Conservation (phyloP, 2,329 filamentous ascomycete species). For the Magnaporthiopsis rhizophila region DNA sequence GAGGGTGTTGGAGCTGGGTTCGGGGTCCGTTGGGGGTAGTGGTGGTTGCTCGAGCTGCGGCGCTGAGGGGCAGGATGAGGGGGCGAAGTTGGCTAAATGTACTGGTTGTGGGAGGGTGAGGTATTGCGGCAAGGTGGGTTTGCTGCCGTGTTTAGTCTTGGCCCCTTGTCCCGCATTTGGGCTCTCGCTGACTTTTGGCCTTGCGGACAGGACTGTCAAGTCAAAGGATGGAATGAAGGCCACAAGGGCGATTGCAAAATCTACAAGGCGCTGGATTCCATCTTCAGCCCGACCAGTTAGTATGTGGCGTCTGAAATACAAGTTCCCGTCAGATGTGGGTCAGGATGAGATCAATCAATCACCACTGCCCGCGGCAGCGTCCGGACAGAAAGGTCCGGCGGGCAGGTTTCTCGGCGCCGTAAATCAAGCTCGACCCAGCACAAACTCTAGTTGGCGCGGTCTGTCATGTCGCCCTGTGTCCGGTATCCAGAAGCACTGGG, state of each 20-base stretch:
- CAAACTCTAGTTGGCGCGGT: background rate
- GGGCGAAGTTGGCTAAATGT: conserved; percentile 26
- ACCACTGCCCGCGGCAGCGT: too few relatives aligned
- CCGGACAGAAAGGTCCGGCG: background rate
- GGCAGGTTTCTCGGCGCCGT: background rate
- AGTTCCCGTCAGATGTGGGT: background rate
- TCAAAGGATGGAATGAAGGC: conserved; percentile 31
- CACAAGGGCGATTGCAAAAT: conserved; percentile 38
- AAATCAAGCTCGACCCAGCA: background rate
- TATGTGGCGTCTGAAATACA: too few relatives aligned
- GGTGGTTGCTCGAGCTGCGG: conserved; percentile 21
- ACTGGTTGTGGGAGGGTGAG: conserved; percentile 33
- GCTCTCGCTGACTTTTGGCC: background rate
- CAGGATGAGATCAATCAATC: background rate
- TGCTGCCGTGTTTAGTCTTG: background rate
- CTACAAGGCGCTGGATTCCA: conserved; percentile 28
- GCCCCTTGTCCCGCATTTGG: background rate
- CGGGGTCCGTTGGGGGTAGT: conserved; percentile 1
- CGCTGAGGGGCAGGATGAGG: conserved; percentile 17
- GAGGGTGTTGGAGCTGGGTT: conserved; percentile 16
- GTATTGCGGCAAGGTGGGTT: conserved; percentile 38
- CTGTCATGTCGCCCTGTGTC: background rate
- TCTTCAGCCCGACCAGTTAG: conserved; percentile 19
- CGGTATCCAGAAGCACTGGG: too few relatives aligned
- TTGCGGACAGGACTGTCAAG: conserved; percentile 31